phyloP scores from a whole-genome alignment of 768 basidiomycete genomes.

The Boletus bicolor region DNA sequence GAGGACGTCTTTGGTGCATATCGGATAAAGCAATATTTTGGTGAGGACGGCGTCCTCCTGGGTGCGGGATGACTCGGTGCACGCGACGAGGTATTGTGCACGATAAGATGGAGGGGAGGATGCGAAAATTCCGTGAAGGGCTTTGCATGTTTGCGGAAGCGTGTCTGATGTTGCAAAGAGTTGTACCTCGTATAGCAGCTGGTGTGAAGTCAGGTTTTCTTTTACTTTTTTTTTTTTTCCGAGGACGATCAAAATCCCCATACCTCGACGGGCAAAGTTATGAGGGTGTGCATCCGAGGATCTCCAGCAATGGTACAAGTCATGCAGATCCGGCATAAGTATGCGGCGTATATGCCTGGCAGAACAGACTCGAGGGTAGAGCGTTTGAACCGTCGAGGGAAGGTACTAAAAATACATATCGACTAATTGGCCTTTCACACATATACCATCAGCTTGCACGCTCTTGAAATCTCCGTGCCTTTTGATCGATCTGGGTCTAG shows the following conservation, averaged over 20 bases:
- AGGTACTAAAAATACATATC: too few species aligned
- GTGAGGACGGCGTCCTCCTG: conserved; percentile 34
- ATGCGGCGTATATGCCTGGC: not conserved
- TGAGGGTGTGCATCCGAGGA: conserved; percentile 21
- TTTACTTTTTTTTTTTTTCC: not conserved
- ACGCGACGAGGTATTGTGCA: conserved; percentile 61
- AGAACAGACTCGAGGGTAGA: not conserved
- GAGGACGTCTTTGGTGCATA: conserved; percentile 40
- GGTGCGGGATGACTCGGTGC: conserved; percentile 20
- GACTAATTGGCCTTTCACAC: too few species aligned
- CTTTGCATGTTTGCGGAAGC: conserved; percentile 57
- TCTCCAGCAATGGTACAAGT: not conserved
- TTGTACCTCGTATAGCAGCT: conserved; percentile 83
- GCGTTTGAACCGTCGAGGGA: not conserved
- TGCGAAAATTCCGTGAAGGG: conserved; percentile 52
- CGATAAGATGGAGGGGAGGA: conserved; percentile 54
- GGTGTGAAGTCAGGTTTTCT: conserved; percentile 8
- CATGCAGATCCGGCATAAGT: not conserved
- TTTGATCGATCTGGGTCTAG: too few species aligned
- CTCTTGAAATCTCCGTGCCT: too few species aligned
- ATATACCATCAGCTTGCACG: too few species aligned
- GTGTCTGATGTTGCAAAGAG: conserved; percentile 60
- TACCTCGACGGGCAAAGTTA: conserved; percentile 37
- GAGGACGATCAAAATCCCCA: not conserved
- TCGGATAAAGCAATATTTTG: conserved; percentile 44